Conservation (phyloP, 345 rosid genomes). For the Syzygium oleosum region DNA sequence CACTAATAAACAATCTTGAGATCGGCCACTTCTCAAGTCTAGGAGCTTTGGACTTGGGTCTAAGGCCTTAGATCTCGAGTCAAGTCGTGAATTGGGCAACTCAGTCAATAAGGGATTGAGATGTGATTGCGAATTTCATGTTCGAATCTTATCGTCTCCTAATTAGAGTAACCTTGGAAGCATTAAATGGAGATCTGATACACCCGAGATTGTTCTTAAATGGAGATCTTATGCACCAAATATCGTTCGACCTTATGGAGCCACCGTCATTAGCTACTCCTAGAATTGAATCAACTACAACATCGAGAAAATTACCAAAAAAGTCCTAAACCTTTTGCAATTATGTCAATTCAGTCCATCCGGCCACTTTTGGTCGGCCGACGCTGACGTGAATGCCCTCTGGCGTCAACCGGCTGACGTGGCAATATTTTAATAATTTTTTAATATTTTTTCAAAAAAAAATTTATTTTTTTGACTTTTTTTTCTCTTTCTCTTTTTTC, state of each 20-base stretch:
- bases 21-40: not conserved
- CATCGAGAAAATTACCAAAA: not conserved
- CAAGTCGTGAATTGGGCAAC: not conserved
- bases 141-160: not conserved
- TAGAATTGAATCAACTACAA: not conserved
- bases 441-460: too few species aligned
- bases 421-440: too few species aligned
- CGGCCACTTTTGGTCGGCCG: too few species aligned
- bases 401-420: too few species aligned
- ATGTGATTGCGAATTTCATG: not conserved
- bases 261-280: not conserved
- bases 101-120: not conserved
- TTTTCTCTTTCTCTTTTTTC: too few species aligned
- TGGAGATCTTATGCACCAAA: not conserved
- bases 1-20: not conserved
- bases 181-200: not conserved
- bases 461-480: too few species aligned
- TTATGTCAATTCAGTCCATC: too few species aligned
- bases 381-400: rapidly evolving
- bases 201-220: not conserved
- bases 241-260: not conserved
- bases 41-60: not conserved
- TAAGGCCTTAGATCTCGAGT: not conserved
- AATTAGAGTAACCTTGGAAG: not conserved
- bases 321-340: too few species aligned